Percentiles rank a stretch among this genome's conserved stretches.
These are phyloP conservation scores for Eremomyces bilateralis DNA, from an alignment of 495 filamentous ascomycete species.

Conservation along the genomic window DNA sequence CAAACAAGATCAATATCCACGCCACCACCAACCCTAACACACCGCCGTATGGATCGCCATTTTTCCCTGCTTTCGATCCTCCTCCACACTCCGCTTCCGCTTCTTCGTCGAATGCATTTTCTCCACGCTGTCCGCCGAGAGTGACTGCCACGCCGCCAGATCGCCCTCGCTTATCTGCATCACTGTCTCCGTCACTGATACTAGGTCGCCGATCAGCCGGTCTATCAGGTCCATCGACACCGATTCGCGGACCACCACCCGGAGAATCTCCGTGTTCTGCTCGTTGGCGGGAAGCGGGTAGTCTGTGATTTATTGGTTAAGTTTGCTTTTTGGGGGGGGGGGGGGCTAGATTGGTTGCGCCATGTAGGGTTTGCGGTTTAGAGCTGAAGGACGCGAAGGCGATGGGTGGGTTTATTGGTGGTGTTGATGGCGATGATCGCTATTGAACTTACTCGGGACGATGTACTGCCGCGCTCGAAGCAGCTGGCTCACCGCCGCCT, in stretches of 20 bases:
- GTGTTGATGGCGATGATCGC: neutral
- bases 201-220: slow-evolving; percentile 32
- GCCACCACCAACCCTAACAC: no score
- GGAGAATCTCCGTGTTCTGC: slow-evolving; percentile 41
- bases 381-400: no score
- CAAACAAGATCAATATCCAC: no score
- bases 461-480: slow-evolving; percentile 52
- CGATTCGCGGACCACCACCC: slow-evolving; percentile 45
- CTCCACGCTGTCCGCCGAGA: slow-evolving; percentile 15
- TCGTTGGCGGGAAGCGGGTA: slow-evolving; percentile 46
- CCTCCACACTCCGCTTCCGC: no score
- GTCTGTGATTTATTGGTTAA: slow-evolving; percentile 20
- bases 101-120: slow-evolving; percentile 20
- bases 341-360: no score
- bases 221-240: slow-evolving; percentile 51
- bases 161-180: slow-evolving; percentile 24
- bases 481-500: slow-evolving; percentile 40
- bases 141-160: slow-evolving; percentile 19
- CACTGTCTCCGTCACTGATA: slow-evolving; percentile 32
- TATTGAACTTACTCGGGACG: slow-evolving; percentile 33
- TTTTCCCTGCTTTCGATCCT: no score
- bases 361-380: no score
- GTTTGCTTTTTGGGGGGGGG: no score
- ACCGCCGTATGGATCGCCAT: no score
- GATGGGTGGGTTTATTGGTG: slow-evolving; percentile 1